Evolutionary conservation across 345 rosid species (phyloP).

Genomic region (Microthlaspi erraticum): DNA sequence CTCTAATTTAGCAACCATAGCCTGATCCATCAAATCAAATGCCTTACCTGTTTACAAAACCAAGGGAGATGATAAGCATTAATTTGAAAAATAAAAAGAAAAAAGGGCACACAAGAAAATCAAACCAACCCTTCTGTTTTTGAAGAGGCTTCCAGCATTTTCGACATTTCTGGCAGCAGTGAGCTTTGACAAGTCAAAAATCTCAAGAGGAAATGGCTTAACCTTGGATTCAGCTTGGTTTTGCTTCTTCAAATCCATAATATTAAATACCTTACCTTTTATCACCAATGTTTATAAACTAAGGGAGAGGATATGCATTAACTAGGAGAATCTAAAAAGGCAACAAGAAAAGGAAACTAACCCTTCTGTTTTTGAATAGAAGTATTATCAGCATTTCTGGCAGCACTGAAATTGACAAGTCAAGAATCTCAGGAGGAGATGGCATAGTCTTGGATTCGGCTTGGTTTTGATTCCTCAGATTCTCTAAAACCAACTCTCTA

Average conservation of each 20-base stretch:
- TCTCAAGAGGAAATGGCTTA: no score
- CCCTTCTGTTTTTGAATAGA: slow-evolving; percentile 47
- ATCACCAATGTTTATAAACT: slow-evolving; percentile 17
- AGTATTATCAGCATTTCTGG: not conserved
- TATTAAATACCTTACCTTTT: no score
- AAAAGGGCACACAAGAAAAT: no score
- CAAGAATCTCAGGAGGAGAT: slow-evolving; percentile 39
- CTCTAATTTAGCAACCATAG: slow-evolving; percentile 77
- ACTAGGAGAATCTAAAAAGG: slow-evolving; percentile 5
- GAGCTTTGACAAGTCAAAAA: no score
- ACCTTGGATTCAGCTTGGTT: no score
- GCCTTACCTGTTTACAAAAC: slow-evolving; percentile 40
- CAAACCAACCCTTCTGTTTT: no score
- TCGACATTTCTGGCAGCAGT: no score
- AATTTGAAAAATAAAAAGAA: no score
- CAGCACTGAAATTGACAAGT: slow-evolving; percentile 45
- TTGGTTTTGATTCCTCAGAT: not conserved
- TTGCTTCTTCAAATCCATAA: no score
- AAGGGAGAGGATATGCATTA: not conserved
- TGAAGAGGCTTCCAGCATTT: no score
- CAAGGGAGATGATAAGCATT: no score
- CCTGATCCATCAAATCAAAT: no score
- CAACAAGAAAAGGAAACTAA: slow-evolving; percentile 21
- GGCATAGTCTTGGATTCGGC: slow-evolving; percentile 25
- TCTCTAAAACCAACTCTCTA: slow-evolving; percentile 67